phyloP scores from a whole-genome alignment of 1,139 yeast genomes.

The Candida tunisiensis region DNA sequence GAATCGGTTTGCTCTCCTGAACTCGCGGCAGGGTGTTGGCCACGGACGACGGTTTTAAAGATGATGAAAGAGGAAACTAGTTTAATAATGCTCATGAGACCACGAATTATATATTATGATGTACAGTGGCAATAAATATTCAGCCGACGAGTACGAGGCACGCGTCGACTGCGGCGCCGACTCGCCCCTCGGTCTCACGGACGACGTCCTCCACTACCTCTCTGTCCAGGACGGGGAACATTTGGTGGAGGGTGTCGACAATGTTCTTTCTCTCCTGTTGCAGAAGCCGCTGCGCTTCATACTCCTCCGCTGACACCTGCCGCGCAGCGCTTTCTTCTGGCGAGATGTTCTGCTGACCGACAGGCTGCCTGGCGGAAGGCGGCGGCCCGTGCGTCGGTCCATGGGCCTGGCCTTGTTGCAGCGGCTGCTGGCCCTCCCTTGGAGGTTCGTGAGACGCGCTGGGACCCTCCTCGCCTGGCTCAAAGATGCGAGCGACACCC shows the following conservation, averaged over 20 bases:
- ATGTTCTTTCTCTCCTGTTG: conserved; percentile 26
- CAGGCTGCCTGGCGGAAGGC: not conserved
- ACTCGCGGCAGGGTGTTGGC: not conserved
- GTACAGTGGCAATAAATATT: not conserved
- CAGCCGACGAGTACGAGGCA: conserved; percentile 17
- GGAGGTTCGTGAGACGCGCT: conserved; percentile 1
- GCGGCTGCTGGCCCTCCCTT: conserved; percentile 1
- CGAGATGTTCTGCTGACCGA: conserved; percentile 5
- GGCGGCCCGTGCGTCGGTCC: not conserved
- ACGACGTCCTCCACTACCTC: conserved; percentile 59
- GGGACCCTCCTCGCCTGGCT: conserved; percentile 6
- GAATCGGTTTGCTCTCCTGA: not conserved
- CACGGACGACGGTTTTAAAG: too few relatives aligned
- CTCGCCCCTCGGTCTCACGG: conserved; percentile 44
- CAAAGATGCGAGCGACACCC: conserved; percentile 17
- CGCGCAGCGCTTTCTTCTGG: conserved; percentile 21
- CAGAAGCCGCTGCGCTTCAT: conserved; percentile 18
- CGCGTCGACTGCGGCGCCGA: conserved; percentile 65
- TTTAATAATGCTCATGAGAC: too few relatives aligned
- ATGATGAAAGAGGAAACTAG: too few relatives aligned
- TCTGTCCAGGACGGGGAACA: conserved; percentile 63
- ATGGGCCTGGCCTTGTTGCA: not conserved
- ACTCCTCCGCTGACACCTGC: conserved; percentile 23
- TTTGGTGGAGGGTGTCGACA: conserved; percentile 35
- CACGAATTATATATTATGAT: not conserved